Conservation (phyloP, 1,284 basidiomycete species). For the Cystobasidium pallidum region DNA sequence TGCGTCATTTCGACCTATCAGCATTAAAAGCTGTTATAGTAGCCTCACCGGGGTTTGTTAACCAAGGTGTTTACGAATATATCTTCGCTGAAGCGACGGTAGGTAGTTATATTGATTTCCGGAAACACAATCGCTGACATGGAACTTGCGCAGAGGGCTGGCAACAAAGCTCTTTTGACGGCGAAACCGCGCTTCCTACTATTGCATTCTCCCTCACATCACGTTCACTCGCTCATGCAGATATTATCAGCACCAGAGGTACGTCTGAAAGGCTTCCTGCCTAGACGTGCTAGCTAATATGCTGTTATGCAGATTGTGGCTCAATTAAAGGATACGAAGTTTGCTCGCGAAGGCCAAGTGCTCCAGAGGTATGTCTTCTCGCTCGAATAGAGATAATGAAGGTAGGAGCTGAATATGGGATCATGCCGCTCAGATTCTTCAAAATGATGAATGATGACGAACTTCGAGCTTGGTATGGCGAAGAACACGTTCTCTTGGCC, state of each 20-base stretch:
- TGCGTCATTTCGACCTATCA: constrained; percentile 84
- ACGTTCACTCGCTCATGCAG: constrained; percentile 94
- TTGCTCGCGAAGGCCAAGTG: constrained; percentile 88
- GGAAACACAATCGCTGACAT: constrained; percentile 3
- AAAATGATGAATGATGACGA: constrained; percentile 95
- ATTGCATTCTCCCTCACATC: constrained; percentile 88
- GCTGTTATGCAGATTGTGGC: constrained; percentile 62
- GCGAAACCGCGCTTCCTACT: constrained; percentile 83
- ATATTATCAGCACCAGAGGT: constrained; percentile 93
- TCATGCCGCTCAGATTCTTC: constrained; percentile 70
- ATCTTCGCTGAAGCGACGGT: constrained; percentile 76
- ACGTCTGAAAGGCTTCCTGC: constrained; percentile 47
- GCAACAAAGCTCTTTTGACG: constrained; percentile 79
- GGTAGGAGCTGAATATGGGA: no score
- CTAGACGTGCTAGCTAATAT: no score
- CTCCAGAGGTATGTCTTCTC: constrained; percentile 72
- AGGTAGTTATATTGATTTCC: constrained; percentile 44
- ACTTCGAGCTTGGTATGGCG: constrained; percentile 97
- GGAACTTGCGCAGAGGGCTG: constrained; percentile 60
- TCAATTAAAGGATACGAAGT: constrained; percentile 94
- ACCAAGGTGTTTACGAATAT: constrained; percentile 85
- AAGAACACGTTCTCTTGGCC: constrained; percentile 87
- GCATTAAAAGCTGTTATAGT: constrained; percentile 87
- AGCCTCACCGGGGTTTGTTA: constrained; percentile 94
- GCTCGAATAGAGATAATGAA: no score